Base-by-base conservation (phyloP, 768 basidiomycete genomes). In the Myochromella boudieri region DNA sequence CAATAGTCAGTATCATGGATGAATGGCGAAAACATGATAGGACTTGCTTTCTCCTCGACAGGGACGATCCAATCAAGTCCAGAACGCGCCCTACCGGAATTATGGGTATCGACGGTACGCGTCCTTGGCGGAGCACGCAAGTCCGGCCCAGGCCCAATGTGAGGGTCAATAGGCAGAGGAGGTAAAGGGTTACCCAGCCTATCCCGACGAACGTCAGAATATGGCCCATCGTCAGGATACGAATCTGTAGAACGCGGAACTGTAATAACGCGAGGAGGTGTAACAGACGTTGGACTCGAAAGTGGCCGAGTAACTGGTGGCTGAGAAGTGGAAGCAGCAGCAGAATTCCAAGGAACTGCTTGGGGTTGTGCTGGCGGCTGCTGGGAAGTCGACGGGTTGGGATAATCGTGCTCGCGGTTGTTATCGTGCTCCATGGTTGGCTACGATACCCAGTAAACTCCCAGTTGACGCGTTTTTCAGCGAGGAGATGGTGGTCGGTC, bases 21-120 rank as follows among this genome's bases (percentile, higher is more conserved):
- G 5, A 31, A 21, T 11, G n/a, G n/a, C n/a, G n/a, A n/a, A n/a
- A n/a, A n/a, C n/a, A n/a, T n/a, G 8, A 37, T 17, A 18, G 9
- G 3, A 17, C 37, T 18, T 26, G 41, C 48, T 27, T 46, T 42
- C 31, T 41, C 40, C 36, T 55, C 49, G 6, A 55, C 22, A 10
- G 72, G 74, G 12, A 75, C 64, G 15, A 71, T 69, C 64, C 67
- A 72, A 46, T 74, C 71, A 17, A 74, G 54, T 12, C 58, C 65
- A 6, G 72, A 68, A 25, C 57, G 52, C 15, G 49, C 55, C 20
- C 46, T 37, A 9, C 41, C 54, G 22, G 54, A 51, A 29, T 48
- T 33, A n/a, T 40, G 49, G 18, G 56, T 48, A 32, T 58, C 54
- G 14, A 48, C 7, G 4, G 56, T 48, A 29, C 49, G 43, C 7